phyloP scores from a whole-genome alignment of 106 monocot genomes.

The Acorus gramineus region DNA sequence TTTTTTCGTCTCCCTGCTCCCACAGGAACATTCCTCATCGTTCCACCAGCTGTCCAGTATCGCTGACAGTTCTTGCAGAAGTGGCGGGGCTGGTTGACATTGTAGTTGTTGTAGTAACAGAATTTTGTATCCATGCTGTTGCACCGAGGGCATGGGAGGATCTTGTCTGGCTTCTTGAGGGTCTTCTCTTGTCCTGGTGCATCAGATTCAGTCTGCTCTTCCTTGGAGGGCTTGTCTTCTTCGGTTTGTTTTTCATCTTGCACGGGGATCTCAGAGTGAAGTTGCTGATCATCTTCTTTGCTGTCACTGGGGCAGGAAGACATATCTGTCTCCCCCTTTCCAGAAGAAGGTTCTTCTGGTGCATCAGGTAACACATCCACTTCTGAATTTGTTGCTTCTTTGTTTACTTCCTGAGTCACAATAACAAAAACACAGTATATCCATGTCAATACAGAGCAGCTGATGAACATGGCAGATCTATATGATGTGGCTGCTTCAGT shows the following conservation, averaged over 20 bases:
- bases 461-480: not conserved
- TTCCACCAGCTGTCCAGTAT: slow-evolving; percentile 98
- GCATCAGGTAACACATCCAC: slow-evolving; percentile 2
- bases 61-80: slow-evolving; percentile 97
- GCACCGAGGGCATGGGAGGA: slow-evolving; percentile 91
- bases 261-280: not conserved
- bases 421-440: not conserved
- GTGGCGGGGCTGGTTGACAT: slow-evolving; percentile 90
- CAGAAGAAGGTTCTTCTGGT: slow-evolving; percentile 7
- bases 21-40: slow-evolving; percentile 95
- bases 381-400: slow-evolving; percentile 21
- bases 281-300: slow-evolving; percentile 19
- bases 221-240: slow-evolving; percentile 18
- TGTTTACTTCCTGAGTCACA: slow-evolving; percentile 33
- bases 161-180: slow-evolving; percentile 91
- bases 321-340: slow-evolving; percentile 6
- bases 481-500: too few species aligned
- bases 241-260: slow-evolving; percentile 17
- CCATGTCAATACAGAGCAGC: not conserved
- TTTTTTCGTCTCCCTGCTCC: slow-evolving; percentile 93
- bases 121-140: slow-evolving; percentile 97
- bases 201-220: slow-evolving; percentile 31
- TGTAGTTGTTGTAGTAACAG: slow-evolving; percentile 97
- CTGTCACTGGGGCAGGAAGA: slow-evolving; percentile 13
- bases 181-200: slow-evolving; percentile 43